A percentile compares a stretch with the other conserved stretches of the same genome.
These are phyloP conservation scores for Neurospora sp. DNA, from an alignment of 495 filamentous ascomycete genomes.

Conservation along the genomic window DNA sequence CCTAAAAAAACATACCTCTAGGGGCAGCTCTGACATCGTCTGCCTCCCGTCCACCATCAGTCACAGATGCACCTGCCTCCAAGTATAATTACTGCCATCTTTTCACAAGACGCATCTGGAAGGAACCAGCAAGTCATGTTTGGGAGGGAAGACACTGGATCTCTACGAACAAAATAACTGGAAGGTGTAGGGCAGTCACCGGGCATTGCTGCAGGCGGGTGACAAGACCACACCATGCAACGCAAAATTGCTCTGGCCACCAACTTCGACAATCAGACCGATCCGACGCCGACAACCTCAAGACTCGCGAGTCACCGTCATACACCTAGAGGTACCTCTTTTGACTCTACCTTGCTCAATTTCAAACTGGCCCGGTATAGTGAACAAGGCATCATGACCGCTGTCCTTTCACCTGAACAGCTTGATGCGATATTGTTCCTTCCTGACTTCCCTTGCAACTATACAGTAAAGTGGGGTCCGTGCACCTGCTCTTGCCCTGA, in stretches of 20 bases:
- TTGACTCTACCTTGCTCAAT: background rate
- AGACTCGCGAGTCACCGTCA: background rate
- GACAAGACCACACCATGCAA: background rate
- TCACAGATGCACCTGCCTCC: background rate
- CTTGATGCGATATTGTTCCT: background rate
- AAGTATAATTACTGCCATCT: background rate
- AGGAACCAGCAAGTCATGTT: background rate
- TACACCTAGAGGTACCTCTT: background rate
- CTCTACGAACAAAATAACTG: background rate
- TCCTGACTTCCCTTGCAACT: background rate
- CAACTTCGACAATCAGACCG: background rate
- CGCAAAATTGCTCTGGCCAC: background rate
- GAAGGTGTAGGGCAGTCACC: background rate
- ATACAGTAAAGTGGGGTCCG: background rate
- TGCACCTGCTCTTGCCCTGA: background rate
- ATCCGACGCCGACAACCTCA: background rate
- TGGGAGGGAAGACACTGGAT: background rate
- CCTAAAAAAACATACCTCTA: background rate
- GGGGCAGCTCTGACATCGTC: background rate
- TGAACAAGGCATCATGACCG: background rate
- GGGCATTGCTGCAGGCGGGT: background rate
- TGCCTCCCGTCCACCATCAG: background rate
- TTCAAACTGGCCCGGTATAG: background rate
- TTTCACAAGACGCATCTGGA: background rate
- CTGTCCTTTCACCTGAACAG: background rate